Base-by-base conservation (phyloP, 164 flowering plant species). In the Vitis riparia region DNA sequence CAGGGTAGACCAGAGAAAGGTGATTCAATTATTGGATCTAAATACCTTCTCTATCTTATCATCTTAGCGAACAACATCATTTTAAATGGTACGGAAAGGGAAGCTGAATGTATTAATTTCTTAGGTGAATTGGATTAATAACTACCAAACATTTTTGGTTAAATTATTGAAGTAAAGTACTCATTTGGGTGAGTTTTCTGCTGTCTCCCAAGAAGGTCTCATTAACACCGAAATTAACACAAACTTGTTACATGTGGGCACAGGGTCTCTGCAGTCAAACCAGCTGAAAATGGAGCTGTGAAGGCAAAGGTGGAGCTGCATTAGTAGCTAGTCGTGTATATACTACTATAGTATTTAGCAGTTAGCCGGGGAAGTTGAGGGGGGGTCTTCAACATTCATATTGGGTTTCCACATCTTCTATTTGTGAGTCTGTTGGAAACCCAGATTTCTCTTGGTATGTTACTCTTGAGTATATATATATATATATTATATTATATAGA, bases 251-350 rank as follows among this genome's bases (percentile, higher is more conserved):
- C 5, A 55, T 68, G 48, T 72, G 77, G 32, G 51, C 58, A 70
- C 88, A 84, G 86, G 65, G 52, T 53, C 83, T 51, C 53, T 87
- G 82, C 90, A 66, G 64, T 62, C 80, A 27, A 85, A 77, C 59
- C 88, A 78, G 74, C 75, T 85, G 87, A 89, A 88, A 83, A 92
- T 88, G 97, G 95, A 90, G 83, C 78, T 83, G 17, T 88, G 87
- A 88, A 77, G 83, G 56, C 52, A 16, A 61, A 55, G 44, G 8
- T 50, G 63, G 49, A 59, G 71, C 30, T 67, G 53, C 27, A 15
- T 5, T 19, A 37, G 71, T 67, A 74, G 78, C 69, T 60, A 73
- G 69, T 51, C 56, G 75, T 85, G 82, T 87, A 82, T 59, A 77
- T 73, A 77, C 58, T 55, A 50, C 37, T 68, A 63, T 44, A 16